phyloP scores from a whole-genome alignment of 2,329 filamentous ascomycete genomes.

The Penicillium sumatraense region DNA sequence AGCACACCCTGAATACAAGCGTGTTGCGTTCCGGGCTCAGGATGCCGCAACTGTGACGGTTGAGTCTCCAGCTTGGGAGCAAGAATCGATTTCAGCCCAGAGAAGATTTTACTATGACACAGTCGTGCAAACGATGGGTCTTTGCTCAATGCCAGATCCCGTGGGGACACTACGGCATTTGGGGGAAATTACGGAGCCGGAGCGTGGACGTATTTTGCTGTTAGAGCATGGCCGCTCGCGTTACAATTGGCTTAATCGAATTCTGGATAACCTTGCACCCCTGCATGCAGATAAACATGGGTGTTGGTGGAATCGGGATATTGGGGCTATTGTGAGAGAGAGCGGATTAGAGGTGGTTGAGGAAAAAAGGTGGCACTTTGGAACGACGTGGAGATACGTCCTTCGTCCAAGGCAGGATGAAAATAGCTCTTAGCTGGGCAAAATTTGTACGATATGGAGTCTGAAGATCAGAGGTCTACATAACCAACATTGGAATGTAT shows the following conservation, averaged over 20 bases:
- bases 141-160: constrained; percentile 53
- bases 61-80: constrained; percentile 5
- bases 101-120: constrained; percentile 47
- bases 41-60: constrained; percentile 42
- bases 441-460: too few species aligned
- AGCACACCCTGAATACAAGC: constrained; percentile 37
- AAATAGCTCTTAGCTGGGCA: neutral
- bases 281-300: constrained; percentile 56
- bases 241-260: constrained; percentile 52
- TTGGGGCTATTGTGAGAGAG: constrained; percentile 51
- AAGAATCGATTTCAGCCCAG: neutral
- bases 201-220: constrained; percentile 49
- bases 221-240: constrained; percentile 55
- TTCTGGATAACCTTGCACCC: constrained; percentile 53
- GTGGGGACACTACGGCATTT: constrained; percentile 47
- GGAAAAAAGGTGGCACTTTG: constrained; percentile 52
- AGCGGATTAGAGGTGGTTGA: constrained; percentile 54
- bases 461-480: too few species aligned
- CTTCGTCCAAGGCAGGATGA: constrained; percentile 34
- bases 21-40: constrained; percentile 40
- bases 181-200: constrained; percentile 44
- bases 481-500: too few species aligned
- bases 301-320: constrained; percentile 59
- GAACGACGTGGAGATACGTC: constrained; percentile 53
- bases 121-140: constrained; percentile 55